A percentile compares a stretch with the other conserved stretches of the same genome.
Evolutionary conservation across 75 land plant genomes (phyloP).

Genomic region (Pinus taeda): DNA sequence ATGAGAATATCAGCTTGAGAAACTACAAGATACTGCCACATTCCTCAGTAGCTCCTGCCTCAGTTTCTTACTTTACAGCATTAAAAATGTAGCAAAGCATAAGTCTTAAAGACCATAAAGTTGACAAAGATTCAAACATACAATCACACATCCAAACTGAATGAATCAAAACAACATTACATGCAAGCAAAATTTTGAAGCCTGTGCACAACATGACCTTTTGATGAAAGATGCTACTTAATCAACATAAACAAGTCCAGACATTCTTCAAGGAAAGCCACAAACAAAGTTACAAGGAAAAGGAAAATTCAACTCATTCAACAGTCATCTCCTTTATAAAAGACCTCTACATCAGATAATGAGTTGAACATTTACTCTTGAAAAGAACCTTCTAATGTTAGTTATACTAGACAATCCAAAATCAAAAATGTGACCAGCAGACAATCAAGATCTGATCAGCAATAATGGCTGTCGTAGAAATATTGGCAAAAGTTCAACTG

Average conservation of each 20-base stretch:
- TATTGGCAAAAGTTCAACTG: too few relatives aligned
- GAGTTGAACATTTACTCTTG: too few relatives aligned
- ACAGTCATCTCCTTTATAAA: too few relatives aligned
- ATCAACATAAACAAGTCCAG: not conserved
- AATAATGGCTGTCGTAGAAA: too few relatives aligned
- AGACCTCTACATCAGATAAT: too few relatives aligned
- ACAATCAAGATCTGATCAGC: too few relatives aligned
- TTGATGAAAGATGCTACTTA: not conserved
- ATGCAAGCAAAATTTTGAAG: slow-evolving; percentile 1
- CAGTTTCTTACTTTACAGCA: slow-evolving; percentile 1
- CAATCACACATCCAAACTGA: not conserved
- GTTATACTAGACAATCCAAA: too few relatives aligned
- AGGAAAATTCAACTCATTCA: too few relatives aligned
- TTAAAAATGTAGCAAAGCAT: slow-evolving; percentile 6
- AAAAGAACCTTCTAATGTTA: too few relatives aligned
- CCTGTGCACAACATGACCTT: not conserved
- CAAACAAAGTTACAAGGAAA: not conserved
- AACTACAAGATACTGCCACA: slow-evolving; percentile 4
- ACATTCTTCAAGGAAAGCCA: not conserved
- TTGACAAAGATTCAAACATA: not conserved
- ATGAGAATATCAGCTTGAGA: slow-evolving; percentile 3
- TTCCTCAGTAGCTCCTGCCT: slow-evolving; percentile 8
- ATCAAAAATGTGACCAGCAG: too few relatives aligned
- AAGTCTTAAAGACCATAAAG: not conserved
- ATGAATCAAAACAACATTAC: not conserved